These are phyloP conservation scores for Diaporthe sp. DNA, from an alignment of 2,329 filamentous ascomycete species.

Conservation along the genomic window DNA sequence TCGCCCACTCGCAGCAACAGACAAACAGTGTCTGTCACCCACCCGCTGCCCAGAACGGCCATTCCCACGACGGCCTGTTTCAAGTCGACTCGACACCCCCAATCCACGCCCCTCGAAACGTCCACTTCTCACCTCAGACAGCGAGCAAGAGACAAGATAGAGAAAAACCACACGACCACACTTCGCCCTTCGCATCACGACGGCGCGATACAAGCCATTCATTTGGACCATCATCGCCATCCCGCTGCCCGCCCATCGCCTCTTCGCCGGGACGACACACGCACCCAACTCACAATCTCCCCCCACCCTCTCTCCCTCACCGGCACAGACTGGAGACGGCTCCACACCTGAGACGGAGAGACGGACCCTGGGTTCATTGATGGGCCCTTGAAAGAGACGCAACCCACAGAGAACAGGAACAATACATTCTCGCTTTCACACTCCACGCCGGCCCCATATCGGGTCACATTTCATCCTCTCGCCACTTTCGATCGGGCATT, in stretches of 20 bases:
- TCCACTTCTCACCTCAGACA: conserved; percentile 36
- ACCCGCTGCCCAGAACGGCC: conserved; percentile 33
- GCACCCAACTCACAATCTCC: neutral
- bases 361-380: conserved; percentile 38
- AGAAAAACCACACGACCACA: conserved; percentile 9
- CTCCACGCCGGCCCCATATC: conserved; percentile 29
- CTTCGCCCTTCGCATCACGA: conserved; percentile 13
- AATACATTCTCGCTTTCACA: conserved; percentile 32
- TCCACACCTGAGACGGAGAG: conserved; percentile 38
- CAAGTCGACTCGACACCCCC: conserved; percentile 37
- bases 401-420: conserved; percentile 30
- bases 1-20: neutral
- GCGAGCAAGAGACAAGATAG: neutral
- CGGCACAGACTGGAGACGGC: conserved; percentile 31
- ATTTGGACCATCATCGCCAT: conserved; percentile 25
- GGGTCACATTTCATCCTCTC: conserved; percentile 32
- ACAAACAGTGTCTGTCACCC: conserved; percentile 6
- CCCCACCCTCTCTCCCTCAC: neutral
- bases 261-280: neutral
- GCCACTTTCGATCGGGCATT: conserved; percentile 22
- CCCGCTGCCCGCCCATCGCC: neutral
- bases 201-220: conserved; percentile 22
- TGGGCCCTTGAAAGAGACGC: conserved; percentile 32
- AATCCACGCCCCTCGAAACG: conserved; percentile 36
- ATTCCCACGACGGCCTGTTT: conserved; percentile 39